Percentiles rank a stretch among this genome's conserved stretches.
These are phyloP conservation scores for Persicaria tinctoria DNA, from an alignment of 148 eudicot genomes.

Conservation along the genomic window DNA sequence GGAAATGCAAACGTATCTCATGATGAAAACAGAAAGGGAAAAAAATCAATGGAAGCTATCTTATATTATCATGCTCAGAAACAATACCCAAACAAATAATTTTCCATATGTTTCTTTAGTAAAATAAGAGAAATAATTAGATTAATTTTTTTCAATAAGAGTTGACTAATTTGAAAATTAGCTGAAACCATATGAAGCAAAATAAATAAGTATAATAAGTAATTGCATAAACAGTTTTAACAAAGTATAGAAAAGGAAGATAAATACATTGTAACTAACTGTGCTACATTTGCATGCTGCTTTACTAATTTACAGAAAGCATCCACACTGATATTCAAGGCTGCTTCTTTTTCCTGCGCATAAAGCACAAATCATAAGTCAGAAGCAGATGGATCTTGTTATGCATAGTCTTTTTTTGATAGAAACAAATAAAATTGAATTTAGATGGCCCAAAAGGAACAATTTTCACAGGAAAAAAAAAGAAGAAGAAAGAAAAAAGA, in stretches of 20 bases:
- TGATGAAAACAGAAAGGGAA: not conserved
- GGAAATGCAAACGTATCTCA: not conserved
- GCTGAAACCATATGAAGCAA: not conserved
- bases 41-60: not conserved
- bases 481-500: not conserved
- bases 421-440: not conserved
- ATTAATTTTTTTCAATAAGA: not conserved
- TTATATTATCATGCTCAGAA: not conserved
- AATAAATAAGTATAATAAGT: not conserved
- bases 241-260: conserved; percentile 14
- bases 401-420: not conserved
- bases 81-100: not conserved
- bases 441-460: not conserved
- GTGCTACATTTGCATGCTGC: conserved; percentile 81
- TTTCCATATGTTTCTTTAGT: not conserved
- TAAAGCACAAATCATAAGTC: conserved; percentile 11
- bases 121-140: not conserved
- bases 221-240: not conserved
- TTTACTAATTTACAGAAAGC: conserved; percentile 95
- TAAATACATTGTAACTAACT: conserved; percentile 75
- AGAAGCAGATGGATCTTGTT: conserved; percentile 12
- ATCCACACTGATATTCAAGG: conserved; percentile 91
- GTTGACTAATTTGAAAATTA: not conserved
- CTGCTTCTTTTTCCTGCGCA: conserved; percentile 97
- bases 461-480: not conserved